phyloP scores from a whole-genome alignment of 345 rosid genomes.

The Syzygium grande region DNA sequence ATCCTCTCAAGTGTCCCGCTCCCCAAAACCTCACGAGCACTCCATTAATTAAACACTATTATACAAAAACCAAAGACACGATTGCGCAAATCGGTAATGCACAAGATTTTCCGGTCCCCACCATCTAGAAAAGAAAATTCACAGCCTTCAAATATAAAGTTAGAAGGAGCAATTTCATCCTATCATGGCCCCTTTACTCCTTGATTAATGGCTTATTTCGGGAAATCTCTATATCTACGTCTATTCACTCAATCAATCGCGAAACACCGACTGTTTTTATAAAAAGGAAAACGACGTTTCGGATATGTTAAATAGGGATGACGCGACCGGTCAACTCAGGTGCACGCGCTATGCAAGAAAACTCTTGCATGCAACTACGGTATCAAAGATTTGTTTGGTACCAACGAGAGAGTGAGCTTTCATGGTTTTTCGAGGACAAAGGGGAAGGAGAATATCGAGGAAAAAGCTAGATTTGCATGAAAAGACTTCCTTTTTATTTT shows the following conservation, averaged over 20 bases:
- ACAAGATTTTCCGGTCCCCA: neutral
- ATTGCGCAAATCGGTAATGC: neutral
- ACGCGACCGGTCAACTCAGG: neutral
- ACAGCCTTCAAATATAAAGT: too few relatives aligned
- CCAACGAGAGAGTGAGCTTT: neutral
- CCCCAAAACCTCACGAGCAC: conserved; percentile 63
- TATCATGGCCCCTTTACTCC: neutral
- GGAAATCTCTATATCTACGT: too few relatives aligned
- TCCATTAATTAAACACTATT: neutral
- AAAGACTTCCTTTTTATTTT: neutral
- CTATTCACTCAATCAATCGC: neutral
- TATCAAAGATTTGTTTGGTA: neutral
- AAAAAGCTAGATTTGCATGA: neutral
- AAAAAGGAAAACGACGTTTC: neutral
- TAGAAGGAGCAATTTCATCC: neutral
- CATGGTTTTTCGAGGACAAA: neutral
- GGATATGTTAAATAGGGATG: too few relatives aligned
- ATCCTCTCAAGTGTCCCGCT: conserved; percentile 42
- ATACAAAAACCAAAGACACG: neutral
- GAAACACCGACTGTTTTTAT: too few relatives aligned
- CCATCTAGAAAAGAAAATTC: neutral
- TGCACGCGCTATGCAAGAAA: neutral
- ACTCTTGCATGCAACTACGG: neutral
- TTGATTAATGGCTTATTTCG: neutral
- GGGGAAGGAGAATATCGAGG: neutral